Base-by-base conservation (phyloP, 768 basidiomycete genomes). In the Pleurotus salmoneostramineus region DNA sequence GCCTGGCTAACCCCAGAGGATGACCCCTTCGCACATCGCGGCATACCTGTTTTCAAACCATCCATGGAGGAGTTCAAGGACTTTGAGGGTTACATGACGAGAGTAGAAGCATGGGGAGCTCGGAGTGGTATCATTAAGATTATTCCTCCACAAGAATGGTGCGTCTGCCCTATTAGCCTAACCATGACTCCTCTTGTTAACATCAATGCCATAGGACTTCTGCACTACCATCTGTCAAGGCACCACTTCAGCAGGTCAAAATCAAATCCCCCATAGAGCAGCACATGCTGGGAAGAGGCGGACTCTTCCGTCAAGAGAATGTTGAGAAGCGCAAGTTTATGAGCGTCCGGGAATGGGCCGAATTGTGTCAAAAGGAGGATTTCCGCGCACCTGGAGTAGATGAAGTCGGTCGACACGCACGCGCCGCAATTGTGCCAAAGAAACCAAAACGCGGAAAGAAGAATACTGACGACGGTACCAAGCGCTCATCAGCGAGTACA, bases 21-120 rank as follows among this genome's bases (percentile, higher is more conserved):
- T 65, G 92, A 93, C 75, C 89, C 85, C 27, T 67, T 85, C 32
- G 91, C 91, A 0, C 83, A 87, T 64, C 88, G 91, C 50, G 97
- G 96, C 37, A 96, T 98, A 47, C 97, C 96, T 4, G 94, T 99
- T 8, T 99, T 99, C 81, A 89, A 85, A 68, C 97, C 97, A 6
- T 85, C 89, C 1, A 89, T 95, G 84, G 87, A 88, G 51, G 93
- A 98, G 65, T 97, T 97, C 64, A 69, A 77, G 60, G 91, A 95
- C 72, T 98, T 98, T 70, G 96, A 99, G 66, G 87, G 68, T 8
- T 98, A 93, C 69, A 88, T 97, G 82, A 87, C 83, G 61, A 83
- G 74, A 60, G 81, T 98, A 46, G 93, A 95, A 68, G 82, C 84
- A 60, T 99, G 97, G 93, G 97, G 97, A 0, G 82, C 79, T 68